Evolutionary conservation across 495 filamentous ascomycete species (phyloP).

Genomic region (Penicillium bovifimosum): DNA sequence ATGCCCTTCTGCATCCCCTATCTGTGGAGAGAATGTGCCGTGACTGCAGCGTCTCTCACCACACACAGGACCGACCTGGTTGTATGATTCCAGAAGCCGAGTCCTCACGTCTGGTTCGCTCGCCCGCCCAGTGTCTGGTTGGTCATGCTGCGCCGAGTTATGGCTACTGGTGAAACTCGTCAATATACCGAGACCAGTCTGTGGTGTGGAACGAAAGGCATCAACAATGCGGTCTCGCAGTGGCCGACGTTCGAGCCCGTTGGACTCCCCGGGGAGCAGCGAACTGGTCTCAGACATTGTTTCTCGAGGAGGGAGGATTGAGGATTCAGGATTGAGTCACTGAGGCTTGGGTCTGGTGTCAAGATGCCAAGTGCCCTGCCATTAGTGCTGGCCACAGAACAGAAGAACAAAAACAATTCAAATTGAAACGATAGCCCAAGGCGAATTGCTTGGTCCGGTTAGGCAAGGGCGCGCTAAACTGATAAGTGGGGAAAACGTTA

Average conservation of each 20-base stretch:
- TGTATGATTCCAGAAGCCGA: slow-evolving; percentile 36
- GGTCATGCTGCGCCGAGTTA: not conserved
- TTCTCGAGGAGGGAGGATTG: not conserved
- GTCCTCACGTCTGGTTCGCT: slow-evolving; percentile 29
- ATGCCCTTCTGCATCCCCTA: slow-evolving; percentile 44
- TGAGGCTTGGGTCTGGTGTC: not conserved
- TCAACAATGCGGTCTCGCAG: slow-evolving; percentile 35
- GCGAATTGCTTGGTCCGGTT: not conserved
- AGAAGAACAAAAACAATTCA: not conserved
- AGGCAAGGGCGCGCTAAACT: slow-evolving; percentile 21
- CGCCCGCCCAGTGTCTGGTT: slow-evolving; percentile 9
- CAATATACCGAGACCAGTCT: slow-evolving; percentile 1
- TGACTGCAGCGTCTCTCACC: slow-evolving; percentile 57
- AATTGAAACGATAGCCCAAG: not conserved
- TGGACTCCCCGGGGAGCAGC: slow-evolving; percentile 18
- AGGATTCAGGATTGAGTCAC: no score
- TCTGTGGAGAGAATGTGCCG: slow-evolving; percentile 73
- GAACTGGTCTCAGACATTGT: slow-evolving; percentile 29
- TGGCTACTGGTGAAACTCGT: not conserved
- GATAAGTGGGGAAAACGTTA: slow-evolving; percentile 8
- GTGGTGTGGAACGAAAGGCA: slow-evolving; percentile 26
- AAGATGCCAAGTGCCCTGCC: not conserved
- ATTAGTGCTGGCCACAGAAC: not conserved
- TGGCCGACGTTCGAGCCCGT: slow-evolving; percentile 23
- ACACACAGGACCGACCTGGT: slow-evolving; percentile 30